Conservation (phyloP, 441 rosid species). For the Brassica hybrid region DNA sequence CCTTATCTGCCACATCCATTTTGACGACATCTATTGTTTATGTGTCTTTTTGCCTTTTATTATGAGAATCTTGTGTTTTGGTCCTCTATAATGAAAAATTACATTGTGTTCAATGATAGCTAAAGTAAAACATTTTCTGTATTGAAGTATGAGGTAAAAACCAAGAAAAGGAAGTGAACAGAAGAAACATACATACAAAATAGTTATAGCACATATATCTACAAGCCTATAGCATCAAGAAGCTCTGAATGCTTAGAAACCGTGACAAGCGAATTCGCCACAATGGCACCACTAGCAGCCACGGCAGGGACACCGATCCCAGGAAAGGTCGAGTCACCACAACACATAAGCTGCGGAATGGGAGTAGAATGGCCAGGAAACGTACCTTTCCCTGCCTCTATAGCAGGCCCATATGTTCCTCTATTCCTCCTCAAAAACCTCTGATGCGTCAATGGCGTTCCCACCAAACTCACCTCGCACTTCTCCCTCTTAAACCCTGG, state of each 20-base stretch:
- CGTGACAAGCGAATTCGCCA: constrained; percentile 59
- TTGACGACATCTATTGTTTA: too few species aligned
- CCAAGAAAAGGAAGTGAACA: not conserved
- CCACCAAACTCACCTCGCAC: constrained; percentile 83
- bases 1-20: too few species aligned
- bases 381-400: constrained; percentile 75
- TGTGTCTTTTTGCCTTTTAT: too few species aligned
- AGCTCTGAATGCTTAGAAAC: constrained; percentile 57
- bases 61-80: too few species aligned
- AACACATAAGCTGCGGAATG: constrained; percentile 79
- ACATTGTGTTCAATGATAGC: too few species aligned
- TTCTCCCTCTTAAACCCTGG: constrained; percentile 74
- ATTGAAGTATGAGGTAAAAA: not conserved
- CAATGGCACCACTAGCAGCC: constrained; percentile 88
- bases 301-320: constrained; percentile 97
- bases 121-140: not conserved
- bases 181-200: constrained; percentile 13
- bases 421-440: constrained; percentile 80
- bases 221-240: constrained; percentile 62
- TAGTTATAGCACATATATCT: constrained; percentile 33
- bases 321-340: constrained; percentile 94
- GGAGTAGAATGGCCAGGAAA: constrained; percentile 91
- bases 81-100: too few species aligned
- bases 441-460: constrained; percentile 85
- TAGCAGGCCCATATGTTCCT: constrained; percentile 90